Conservation (phyloP, 2,329 filamentous ascomycete genomes). For the Aspergillus ibericus region DNA sequence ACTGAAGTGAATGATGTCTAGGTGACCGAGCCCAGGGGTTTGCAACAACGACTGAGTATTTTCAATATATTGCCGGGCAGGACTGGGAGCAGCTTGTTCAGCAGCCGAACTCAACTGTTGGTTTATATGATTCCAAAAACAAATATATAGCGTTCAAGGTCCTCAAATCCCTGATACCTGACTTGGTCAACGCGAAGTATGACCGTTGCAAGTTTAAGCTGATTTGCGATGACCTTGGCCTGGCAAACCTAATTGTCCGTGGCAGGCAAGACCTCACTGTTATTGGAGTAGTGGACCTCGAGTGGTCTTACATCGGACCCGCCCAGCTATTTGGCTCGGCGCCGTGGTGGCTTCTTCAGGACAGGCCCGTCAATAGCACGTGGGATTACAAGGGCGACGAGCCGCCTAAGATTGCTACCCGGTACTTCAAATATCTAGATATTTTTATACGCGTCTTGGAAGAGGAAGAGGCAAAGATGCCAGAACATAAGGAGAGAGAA, state of each 20-base stretch:
- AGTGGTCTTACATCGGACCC: constrained; percentile 42
- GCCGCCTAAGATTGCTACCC: constrained; percentile 22
- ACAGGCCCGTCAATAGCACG: constrained; percentile 29
- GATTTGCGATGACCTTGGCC: constrained; percentile 40
- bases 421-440: constrained; percentile 31
- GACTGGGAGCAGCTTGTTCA: constrained; percentile 37
- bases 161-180: constrained; percentile 27
- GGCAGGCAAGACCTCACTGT: constrained; percentile 35
- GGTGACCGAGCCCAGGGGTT: constrained; percentile 28
- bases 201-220: constrained; percentile 37
- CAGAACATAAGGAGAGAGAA: constrained; percentile 25
- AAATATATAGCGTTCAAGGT: constrained; percentile 33
- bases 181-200: constrained; percentile 26
- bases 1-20: constrained; percentile 20
- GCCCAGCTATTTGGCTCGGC: constrained; percentile 39
- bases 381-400: constrained; percentile 29
- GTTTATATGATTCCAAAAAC: constrained; percentile 26
- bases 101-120: constrained; percentile 35
- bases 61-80: constrained; percentile 32
- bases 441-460: constrained; percentile 33
- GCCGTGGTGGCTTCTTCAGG: constrained; percentile 40
- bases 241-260: constrained; percentile 41
- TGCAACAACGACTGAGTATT: constrained; percentile 34
- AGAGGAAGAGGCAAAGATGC: constrained; percentile 33
- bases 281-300: constrained; percentile 37